Evolutionary conservation across 2,329 filamentous ascomycete genomes (phyloP).

Genomic region (Aurifilum marmelostoma): DNA sequence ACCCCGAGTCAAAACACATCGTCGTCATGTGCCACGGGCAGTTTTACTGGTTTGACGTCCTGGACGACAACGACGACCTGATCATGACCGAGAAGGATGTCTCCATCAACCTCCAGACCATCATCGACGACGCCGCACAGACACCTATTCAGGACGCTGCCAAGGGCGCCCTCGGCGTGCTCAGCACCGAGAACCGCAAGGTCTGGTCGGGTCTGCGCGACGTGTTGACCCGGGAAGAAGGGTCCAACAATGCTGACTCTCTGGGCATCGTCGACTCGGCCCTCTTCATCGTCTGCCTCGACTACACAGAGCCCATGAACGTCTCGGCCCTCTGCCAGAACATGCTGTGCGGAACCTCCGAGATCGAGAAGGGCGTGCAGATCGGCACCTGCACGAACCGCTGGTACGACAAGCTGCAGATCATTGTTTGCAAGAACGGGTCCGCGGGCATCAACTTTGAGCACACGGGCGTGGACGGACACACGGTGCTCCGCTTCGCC

Average conservation of each 20-base stretch:
- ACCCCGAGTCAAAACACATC: slow-evolving; percentile 89
- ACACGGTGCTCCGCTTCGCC: slow-evolving; percentile 94
- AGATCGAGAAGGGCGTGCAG: slow-evolving; percentile 90
- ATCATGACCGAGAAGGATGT: slow-evolving; percentile 98
- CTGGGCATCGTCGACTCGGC: slow-evolving; percentile 95
- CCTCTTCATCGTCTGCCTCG: slow-evolving; percentile 87
- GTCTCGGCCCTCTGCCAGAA: slow-evolving; percentile 91
- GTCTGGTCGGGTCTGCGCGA: slow-evolving; percentile 92
- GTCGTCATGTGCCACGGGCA: slow-evolving; percentile 93
- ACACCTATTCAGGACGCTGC: slow-evolving; percentile 92
- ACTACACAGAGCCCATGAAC: slow-evolving; percentile 84
- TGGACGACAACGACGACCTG: slow-evolving; percentile 90
- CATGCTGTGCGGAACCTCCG: slow-evolving; percentile 95
- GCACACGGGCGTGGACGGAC: slow-evolving; percentile 95
- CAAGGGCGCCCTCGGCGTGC: slow-evolving; percentile 89
- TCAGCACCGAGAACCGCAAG: slow-evolving; percentile 96
- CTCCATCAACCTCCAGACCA: slow-evolving; percentile 86
- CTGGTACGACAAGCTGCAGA: slow-evolving; percentile 99
- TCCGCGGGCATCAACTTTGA: slow-evolving; percentile 99
- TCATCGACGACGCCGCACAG: slow-evolving; percentile 86
- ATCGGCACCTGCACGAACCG: slow-evolving; percentile 97
- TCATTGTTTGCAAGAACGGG: slow-evolving; percentile 98
- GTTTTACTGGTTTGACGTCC: slow-evolving; percentile 98
- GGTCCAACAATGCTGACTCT: slow-evolving; percentile 94
- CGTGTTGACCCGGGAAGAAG: slow-evolving; percentile 80